Evolutionary conservation across 768 basidiomycete genomes (phyloP), one percentile per base, ranked within the genome.

Genomic region (Agaricus sinodeliciosus): DNA sequence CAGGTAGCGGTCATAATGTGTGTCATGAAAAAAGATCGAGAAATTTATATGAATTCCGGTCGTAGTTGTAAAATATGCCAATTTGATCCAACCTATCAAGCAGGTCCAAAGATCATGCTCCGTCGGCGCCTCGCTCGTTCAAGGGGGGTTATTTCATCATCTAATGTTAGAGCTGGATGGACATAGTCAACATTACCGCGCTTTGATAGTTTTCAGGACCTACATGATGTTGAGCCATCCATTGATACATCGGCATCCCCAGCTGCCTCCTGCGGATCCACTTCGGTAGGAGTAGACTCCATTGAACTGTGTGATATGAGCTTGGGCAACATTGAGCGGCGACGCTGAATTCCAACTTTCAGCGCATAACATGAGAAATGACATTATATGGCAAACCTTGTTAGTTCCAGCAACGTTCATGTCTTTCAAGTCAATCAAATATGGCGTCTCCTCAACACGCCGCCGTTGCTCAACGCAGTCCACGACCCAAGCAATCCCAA

Each of bases 401-500:
- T 75, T 76, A 6, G 67, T 72, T 16, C 83, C 82, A 3, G 79
- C 79, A 19, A 86, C 72, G 49, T 84, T 82, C 48, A 72, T 62
- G 18, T 67, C 72, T 16, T 80, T 82, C 3, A 90, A 67, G 60
- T 89, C 81, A 48, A 92, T 75, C 28, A 82, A 67, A 62, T 82
- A 88, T 41, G 69, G 75, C 3, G 70, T 65, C 63, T 91, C 91
- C 19, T 85, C 87, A 3, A 87, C 79, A 42, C 68, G 77, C 36
- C 65, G 65, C 42, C 77, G 74, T 57, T 82, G 79, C 60, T 93
- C 90, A 1, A 78, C 85, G 58, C 90, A 94, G 61, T 90, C 84
- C 2, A 93, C 87, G 4, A 94, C 87, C 92, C 92, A 94, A 15
- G 81, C 85, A 58, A 93, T 89, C 7, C 90, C 87, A 13, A 95